phyloP scores from a whole-genome alignment of 1,139 yeast genomes.

The Pneumocystis murina region DNA sequence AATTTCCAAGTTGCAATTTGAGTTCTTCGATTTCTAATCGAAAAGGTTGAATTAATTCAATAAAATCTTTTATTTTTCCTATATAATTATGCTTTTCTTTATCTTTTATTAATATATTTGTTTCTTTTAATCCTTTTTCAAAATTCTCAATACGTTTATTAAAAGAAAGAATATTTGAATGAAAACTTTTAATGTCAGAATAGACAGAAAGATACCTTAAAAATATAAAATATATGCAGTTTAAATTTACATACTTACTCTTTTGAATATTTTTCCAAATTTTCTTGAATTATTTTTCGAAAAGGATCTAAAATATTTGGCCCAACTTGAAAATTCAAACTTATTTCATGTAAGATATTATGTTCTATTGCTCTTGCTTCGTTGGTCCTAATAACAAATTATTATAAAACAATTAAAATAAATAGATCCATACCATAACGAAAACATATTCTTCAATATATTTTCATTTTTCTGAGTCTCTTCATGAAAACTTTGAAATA shows the following conservation, averaged over 20 bases:
- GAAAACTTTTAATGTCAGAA: not conserved
- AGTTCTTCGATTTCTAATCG: not conserved
- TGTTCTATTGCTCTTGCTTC: not conserved
- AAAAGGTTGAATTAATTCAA: not conserved
- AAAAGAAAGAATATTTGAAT: not conserved
- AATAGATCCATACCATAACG: not conserved
- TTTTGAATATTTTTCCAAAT: not conserved
- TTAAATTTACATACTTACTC: not conserved
- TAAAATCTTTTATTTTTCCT: not conserved
- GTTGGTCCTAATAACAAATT: not conserved
- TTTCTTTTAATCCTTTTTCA: not conserved
- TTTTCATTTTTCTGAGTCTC: not conserved
- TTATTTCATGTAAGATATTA: not conserved
- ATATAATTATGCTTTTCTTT: not conserved
- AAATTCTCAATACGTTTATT: not conserved
- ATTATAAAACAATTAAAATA: not conserved
- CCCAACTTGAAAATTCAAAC: not conserved
- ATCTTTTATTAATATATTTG: not conserved
- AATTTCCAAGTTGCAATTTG: not conserved
- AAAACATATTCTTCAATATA: not conserved
- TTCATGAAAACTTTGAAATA: not conserved
- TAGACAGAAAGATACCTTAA: not conserved
- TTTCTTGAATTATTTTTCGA: not conserved
- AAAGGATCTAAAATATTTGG: not conserved
- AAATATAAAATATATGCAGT: not conserved